A percentile compares a stretch with the other conserved stretches of the same genome.
phyloP scores from a whole-genome alignment of 768 basidiomycete species.

The Lentinula edodes region DNA sequence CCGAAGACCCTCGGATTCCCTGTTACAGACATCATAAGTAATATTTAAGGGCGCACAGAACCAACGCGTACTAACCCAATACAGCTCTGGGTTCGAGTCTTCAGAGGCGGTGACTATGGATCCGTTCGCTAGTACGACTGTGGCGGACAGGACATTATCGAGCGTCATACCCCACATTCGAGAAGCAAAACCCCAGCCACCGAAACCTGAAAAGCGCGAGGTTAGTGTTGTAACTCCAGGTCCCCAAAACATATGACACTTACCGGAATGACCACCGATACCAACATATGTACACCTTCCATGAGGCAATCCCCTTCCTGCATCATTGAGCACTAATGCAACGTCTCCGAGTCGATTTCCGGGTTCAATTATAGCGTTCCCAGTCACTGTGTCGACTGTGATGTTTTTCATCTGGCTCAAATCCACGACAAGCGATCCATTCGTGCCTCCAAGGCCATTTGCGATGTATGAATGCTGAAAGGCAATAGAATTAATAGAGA shows the following conservation, averaged over 20 bases:
- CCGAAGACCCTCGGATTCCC: constrained; percentile 10
- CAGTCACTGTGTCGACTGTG: constrained; percentile 21
- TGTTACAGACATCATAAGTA: background rate
- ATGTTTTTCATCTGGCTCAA: constrained; percentile 29
- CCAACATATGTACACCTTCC: constrained; percentile 43
- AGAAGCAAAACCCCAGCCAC: constrained; percentile 21
- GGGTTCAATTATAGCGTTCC: constrained; percentile 28
- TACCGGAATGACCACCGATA: constrained; percentile 39
- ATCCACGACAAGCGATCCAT: constrained; percentile 37
- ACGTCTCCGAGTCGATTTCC: constrained; percentile 36
- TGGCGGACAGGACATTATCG: constrained; percentile 18
- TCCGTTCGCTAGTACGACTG: constrained; percentile 23
- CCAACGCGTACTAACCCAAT: constrained; percentile 16
- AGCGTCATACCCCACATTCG: constrained; percentile 24
- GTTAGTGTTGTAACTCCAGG: background rate
- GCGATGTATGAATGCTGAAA: constrained; percentile 39
- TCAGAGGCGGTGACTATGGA: constrained; percentile 16
- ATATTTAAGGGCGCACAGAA: background rate
- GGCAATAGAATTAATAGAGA: background rate
- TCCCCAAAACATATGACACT: background rate
- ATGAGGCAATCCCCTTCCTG: constrained; percentile 32
- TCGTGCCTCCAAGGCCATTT: constrained; percentile 34
- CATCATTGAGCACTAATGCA: constrained; percentile 27
- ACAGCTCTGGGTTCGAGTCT: constrained; percentile 18
- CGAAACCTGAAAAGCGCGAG: constrained; percentile 13